A percentile compares a stretch with the other conserved stretches of the same genome.
Conservation (phyloP, 2,329 filamentous ascomycete genomes). For the Penicillium polonicum region DNA sequence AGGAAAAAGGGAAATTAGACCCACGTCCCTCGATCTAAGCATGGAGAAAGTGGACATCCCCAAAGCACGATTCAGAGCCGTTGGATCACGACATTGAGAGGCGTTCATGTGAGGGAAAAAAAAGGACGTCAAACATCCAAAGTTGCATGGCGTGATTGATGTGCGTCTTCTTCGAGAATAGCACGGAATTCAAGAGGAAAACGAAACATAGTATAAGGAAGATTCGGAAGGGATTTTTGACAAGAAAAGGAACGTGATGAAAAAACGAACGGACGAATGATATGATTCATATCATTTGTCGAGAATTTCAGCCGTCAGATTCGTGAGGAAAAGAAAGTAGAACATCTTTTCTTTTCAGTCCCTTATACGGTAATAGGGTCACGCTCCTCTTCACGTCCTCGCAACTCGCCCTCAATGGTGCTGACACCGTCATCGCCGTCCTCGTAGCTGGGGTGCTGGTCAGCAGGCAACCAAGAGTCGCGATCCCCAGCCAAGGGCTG, state of each 20-base stretch:
- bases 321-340: slow-evolving; percentile 10
- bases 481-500: slow-evolving; percentile 74
- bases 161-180: neutral
- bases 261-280: neutral
- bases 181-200: neutral
- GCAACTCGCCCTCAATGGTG: slow-evolving; percentile 33
- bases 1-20: neutral
- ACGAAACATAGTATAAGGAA: neutral
- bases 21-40: slow-evolving; percentile 2
- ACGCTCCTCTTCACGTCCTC: slow-evolving; percentile 40
- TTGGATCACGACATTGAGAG: slow-evolving; percentile 18
- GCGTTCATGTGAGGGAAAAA: neutral
- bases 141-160: slow-evolving; percentile 3
- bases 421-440: slow-evolving; percentile 43
- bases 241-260: neutral
- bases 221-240: neutral
- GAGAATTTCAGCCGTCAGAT: slow-evolving; percentile 12
- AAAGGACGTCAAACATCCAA: neutral
- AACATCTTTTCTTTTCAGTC: neutral
- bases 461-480: slow-evolving; percentile 75
- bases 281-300: neutral
- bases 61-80: slow-evolving; percentile 16
- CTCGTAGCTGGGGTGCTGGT: slow-evolving; percentile 53
- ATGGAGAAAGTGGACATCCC: slow-evolving; percentile 4
- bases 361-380: slow-evolving; percentile 29